Base-by-base conservation (phyloP, 345 rosid species). In the Carallia brachiata region DNA sequence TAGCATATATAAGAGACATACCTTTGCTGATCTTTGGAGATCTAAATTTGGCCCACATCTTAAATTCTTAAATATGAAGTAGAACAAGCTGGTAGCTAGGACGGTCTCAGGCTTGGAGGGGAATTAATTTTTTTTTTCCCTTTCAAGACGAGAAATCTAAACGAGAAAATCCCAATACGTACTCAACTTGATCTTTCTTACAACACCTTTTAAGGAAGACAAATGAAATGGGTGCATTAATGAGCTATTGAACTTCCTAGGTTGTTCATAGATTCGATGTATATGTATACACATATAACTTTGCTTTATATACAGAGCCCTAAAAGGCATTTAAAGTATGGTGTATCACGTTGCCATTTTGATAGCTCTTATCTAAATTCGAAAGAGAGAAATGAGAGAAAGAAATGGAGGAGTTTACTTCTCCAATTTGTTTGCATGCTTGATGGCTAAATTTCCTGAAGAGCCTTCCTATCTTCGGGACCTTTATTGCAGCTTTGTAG, bases 41-140 rank as follows among this genome's bases (percentile, higher is more conserved):
- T 71, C 70, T 75, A 58, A 76, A 68, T 65, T 77, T 80, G 68
- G 73, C 68, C 82, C 79, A 75, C 82, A 73, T 79, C 48, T 60
- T 52, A 61, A 63, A 62, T 37, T 60, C 18, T 37, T 34, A 32
- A 47, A 65, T 31, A 34, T 55, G 32, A 57, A 44, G 61, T 52
- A 48, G 6, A 52, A 39, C 59, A 8, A 12, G 12, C 6, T 23
- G 12, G 30, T 2, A 12, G 12, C 6, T 23, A 28, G 30, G 30
- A 55, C 13, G 31, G 32, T 23, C 16, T 23, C 8, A 28, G 13
- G 50, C 50, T 44, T 44, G 40, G 27, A 39, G 28, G 28, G 6
- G 36, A n/a, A 10, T 17, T 4, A 47, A 5, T 71, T 50, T 63
- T 53, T 50, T 63, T 53, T 48, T 56, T 50, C 65, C 50, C 58